Percentiles rank a stretch among this genome's conserved stretches.
These are phyloP conservation scores for Fomitopsis serialis DNA, from an alignment of 768 basidiomycete species.

Conservation along the genomic window DNA sequence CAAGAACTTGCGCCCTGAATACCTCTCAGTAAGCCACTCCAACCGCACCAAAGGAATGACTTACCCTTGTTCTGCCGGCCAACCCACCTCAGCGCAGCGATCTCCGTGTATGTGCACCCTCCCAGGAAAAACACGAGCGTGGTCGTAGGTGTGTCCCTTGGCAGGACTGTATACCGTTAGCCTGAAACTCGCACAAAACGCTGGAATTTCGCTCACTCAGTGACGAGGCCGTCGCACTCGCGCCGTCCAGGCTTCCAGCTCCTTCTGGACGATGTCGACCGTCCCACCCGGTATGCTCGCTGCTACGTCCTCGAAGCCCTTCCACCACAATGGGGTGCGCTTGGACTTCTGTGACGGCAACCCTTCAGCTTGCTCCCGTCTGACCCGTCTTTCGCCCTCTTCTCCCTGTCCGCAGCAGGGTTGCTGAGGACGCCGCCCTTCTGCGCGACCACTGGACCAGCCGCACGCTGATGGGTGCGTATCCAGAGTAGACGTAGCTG, in stretches of 20 bases:
- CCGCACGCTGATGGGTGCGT: slow-evolving; percentile 88
- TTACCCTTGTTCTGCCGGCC: slow-evolving; percentile 76
- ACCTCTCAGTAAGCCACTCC: not conserved
- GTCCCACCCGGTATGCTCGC: slow-evolving; percentile 79
- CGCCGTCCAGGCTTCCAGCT: slow-evolving; percentile 21
- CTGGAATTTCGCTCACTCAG: slow-evolving; percentile 25
- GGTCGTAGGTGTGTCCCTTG: slow-evolving; percentile 62
- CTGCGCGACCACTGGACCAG: slow-evolving; percentile 92
- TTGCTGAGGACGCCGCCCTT: slow-evolving; percentile 87
- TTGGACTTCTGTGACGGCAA: slow-evolving; percentile 49
- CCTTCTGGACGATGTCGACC: slow-evolving; percentile 66
- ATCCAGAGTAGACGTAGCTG: slow-evolving; percentile 94
- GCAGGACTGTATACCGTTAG: slow-evolving; percentile 31
- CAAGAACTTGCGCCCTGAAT: slow-evolving; percentile 75
- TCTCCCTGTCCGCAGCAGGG: slow-evolving; percentile 56
- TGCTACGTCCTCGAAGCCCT: slow-evolving; percentile 91
- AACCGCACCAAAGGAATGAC: slow-evolving; percentile 9
- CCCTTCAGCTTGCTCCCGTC: slow-evolving; percentile 34
- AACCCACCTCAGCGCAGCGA: slow-evolving; percentile 92
- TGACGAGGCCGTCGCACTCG: slow-evolving; percentile 22
- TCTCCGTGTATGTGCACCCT: slow-evolving; percentile 96
- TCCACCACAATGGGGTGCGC: slow-evolving; percentile 94
- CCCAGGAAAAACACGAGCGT: slow-evolving; percentile 96
- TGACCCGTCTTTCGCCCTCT: slow-evolving; percentile 32
- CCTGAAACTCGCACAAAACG: not conserved